Percentiles rank a stretch among this genome's conserved stretches.
These are phyloP conservation scores for Aegilops bicornis DNA, from an alignment of 176 grass and related monocot genomes.

Conservation along the genomic window DNA sequence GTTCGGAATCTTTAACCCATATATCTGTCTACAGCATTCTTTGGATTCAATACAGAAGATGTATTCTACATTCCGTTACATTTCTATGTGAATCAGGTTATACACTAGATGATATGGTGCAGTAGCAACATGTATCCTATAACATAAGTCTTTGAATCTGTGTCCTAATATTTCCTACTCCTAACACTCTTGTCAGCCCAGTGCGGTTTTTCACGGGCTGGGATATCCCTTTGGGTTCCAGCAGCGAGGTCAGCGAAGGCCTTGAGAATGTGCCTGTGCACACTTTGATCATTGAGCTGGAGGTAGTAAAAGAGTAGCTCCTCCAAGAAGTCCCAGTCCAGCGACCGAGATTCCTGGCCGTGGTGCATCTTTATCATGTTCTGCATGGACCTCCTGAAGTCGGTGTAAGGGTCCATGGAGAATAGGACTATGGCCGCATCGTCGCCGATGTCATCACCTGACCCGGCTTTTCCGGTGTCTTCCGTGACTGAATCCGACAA, in stretches of 20 bases:
- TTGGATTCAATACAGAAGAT: background rate
- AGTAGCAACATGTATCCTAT: background rate
- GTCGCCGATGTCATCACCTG: background rate
- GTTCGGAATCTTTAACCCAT: no score
- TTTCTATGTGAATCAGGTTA: background rate
- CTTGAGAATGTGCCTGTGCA: constrained; percentile 74
- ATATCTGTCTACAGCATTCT: no score
- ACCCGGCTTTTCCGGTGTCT: background rate
- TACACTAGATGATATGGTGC: background rate
- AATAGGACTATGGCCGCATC: constrained; percentile 47
- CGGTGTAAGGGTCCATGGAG: constrained; percentile 63
- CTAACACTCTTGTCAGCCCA: constrained; percentile 28
- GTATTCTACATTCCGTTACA: background rate
- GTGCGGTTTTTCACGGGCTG: background rate
- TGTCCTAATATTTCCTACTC: background rate
- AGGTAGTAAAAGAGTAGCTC: constrained; percentile 77
- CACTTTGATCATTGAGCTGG: constrained; percentile 68
- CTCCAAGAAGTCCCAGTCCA: constrained; percentile 95
- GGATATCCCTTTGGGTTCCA: constrained; percentile 3
- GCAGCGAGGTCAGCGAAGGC: constrained; percentile 61
- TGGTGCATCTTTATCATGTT: constrained; percentile 61
- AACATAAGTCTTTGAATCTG: background rate
- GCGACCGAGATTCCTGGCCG: background rate
- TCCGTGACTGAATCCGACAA: background rate
- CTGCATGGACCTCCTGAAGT: constrained; percentile 67